These are phyloP conservation scores for Ambrosia hybrid DNA, from an alignment of 140 eudicot genomes.

Conservation along the genomic window DNA sequence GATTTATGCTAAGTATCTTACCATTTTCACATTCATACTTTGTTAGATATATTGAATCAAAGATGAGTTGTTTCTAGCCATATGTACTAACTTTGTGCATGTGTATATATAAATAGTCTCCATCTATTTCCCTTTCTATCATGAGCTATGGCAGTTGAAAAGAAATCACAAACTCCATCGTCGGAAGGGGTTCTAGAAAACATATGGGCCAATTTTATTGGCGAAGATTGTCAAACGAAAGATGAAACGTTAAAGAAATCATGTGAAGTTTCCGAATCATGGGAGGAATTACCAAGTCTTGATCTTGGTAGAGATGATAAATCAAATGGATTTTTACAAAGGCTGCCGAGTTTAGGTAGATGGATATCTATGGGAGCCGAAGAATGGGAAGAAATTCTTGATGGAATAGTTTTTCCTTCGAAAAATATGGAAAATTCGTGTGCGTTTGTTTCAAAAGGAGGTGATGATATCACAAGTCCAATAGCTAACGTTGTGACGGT, in stretches of 20 bases:
- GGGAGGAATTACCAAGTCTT: conserved; percentile 56
- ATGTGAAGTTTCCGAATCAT: conserved; percentile 23
- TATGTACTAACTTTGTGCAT: conserved; percentile 14
- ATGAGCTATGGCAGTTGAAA: conserved; percentile 50
- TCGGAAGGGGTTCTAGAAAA: conserved; percentile 64
- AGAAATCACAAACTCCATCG: conserved; percentile 19
- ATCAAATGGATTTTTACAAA: conserved; percentile 45
- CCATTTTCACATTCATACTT: conserved; percentile 43
- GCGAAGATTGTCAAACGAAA: conserved; percentile 33
- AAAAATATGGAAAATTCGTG: conserved; percentile 15
- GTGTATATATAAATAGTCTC: conserved; percentile 12
- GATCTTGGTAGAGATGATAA: conserved; percentile 29
- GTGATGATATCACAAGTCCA: neutral
- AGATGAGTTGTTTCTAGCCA: conserved; percentile 29
- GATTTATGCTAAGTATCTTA: conserved; percentile 60
- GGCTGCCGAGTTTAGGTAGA: conserved; percentile 86
- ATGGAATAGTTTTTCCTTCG: conserved; percentile 32
- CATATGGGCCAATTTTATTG: conserved; percentile 75
- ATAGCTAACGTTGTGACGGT: neutral
- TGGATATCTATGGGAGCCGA: conserved; percentile 94
- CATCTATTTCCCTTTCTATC: conserved; percentile 16
- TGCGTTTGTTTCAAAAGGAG: neutral
- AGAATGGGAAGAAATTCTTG: conserved; percentile 73
- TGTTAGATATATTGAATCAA: conserved; percentile 17
- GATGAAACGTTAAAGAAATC: conserved; percentile 4